Evolutionary conservation across 129 eudicot genomes (phyloP), one percentile per base, ranked within the genome.

Genomic region (Pseudognaphalium luteoalbum): DNA sequence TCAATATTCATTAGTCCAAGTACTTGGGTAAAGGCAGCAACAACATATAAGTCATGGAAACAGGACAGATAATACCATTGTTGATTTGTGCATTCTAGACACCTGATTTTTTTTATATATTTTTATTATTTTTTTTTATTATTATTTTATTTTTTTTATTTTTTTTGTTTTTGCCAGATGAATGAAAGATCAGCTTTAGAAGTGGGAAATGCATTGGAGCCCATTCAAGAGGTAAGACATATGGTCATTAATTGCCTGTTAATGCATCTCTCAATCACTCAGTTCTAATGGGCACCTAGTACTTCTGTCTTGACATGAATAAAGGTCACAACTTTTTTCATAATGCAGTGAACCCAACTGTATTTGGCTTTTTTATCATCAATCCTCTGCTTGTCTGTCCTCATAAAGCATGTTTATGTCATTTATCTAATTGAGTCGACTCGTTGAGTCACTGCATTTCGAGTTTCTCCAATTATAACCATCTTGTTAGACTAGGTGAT

Each of bases 291-390:
- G 77, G 52, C 82, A 79, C 63, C 73, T 67, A 66, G 68, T 80
- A 73, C 78, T 73, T 80, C 62, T 80, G 83, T 80, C 83, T 80
- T 80, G 75, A 80, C 70, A 80, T 74, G 79, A 66, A 80, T 73
- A 66, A 73, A 66, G 75, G 65, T 66, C 70, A 80, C 75, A 66
- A 70, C 21, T 56, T 67, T 68, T 73, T 73, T 28, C 19, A 80
- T 73, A 57, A 73, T 80, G 79, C 70, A 66, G 56, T 30, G 41
- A 66, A 20, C 69, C 83, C 83, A 80, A 80, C 83, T 80, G 70
- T 66, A 65, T 73, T 74, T 80, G 83, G 79, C 79, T 66, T 66
- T 50, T 65, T 33, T 52, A 73, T 54, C 42, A 76, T 66, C 74
- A 76, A 76, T 54, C 67, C 56, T 76, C 16, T 54, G 56, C 73